A percentile compares a stretch with the other conserved stretches of the same genome.
Evolutionary conservation across 2,329 filamentous ascomycete species (phyloP).

Genomic region (Colletotrichum sojae): DNA sequence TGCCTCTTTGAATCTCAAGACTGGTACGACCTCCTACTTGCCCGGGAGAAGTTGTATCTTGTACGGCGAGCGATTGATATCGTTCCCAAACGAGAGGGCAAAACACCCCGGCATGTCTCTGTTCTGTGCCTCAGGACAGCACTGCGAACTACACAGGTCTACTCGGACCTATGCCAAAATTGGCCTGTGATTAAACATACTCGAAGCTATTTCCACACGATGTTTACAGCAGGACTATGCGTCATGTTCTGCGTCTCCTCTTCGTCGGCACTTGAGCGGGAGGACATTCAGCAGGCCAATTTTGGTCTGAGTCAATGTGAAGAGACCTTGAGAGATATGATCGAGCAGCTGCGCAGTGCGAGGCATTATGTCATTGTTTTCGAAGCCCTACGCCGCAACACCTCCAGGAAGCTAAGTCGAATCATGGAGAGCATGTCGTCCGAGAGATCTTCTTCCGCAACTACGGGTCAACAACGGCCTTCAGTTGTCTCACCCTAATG

Average conservation of each 20-base stretch:
- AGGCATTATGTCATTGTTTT: constrained; percentile 47
- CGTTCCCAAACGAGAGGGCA: constrained; percentile 51
- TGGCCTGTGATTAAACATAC: constrained; percentile 57
- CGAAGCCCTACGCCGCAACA: constrained; percentile 46
- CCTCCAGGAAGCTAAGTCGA: constrained; percentile 29
- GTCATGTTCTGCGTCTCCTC: constrained; percentile 50
- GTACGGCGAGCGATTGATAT: constrained; percentile 58
- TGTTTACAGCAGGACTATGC: constrained; percentile 60
- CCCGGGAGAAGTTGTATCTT: constrained; percentile 57
- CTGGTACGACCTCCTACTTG: constrained; percentile 60
- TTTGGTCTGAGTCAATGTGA: constrained; percentile 42
- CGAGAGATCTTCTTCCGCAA: not conserved
- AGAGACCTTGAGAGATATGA: constrained; percentile 45
- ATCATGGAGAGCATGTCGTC: constrained; percentile 15
- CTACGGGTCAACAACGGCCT: not conserved
- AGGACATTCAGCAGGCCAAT: constrained; percentile 17
- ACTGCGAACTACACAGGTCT: constrained; percentile 54
- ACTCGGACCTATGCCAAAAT: constrained; percentile 52
- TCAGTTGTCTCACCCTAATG: not conserved
- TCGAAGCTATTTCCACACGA: constrained; percentile 63
- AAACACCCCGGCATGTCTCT: constrained; percentile 51
- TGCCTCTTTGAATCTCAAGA: constrained; percentile 59
- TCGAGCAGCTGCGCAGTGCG: constrained; percentile 46
- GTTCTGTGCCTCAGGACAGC: constrained; percentile 53
- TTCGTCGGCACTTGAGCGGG: constrained; percentile 8